Base-by-base conservation (phyloP, 2,329 filamentous ascomycete species). In the Alternaria conjuncta region DNA sequence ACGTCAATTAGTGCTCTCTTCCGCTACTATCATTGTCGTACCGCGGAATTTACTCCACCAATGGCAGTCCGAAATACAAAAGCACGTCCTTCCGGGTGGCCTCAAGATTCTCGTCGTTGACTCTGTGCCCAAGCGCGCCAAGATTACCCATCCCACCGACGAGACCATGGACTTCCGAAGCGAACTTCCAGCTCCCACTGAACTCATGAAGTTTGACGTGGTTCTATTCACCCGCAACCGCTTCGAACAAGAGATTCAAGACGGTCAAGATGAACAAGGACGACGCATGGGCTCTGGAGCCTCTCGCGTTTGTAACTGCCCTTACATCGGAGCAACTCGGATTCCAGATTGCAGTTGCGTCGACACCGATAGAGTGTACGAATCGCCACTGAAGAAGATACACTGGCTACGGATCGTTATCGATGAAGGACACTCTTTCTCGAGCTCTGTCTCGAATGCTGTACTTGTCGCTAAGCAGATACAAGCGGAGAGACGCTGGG, bases 391-490 rank as follows among this genome's bases (percentile, higher is more conserved):
- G 18, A 88, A 88, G 43, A 80, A 87, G 8, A 79, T 97, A 4
- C 93, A 93, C 70, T 97, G 95, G 86, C 90, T 97, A 71, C 87
- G 95, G 2, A 90, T 96, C 50, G 94, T 98, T 49, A 91, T 97
- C 18, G 95, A 98, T 68, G 95, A 97, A 83, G 95, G 95, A 0
- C 94, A 97, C 76, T 91, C 87, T 63, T 89, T 97, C 62, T 92
- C 93, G 0, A 90, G 92, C 41, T 87, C 87, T 1, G 86, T 80
- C 3, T 93, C 88, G 1, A 86, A 83, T 49, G 86, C 88, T 30
- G 83, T 87, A 6, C 76, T 84, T 15, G 82, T 89, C 9, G 81
- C 88, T 6, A 85, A 84, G 55, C 82, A 90, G 23, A 77, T 85
- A 5, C 79, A 75, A 41, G 82, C 93, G 15, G 90, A 93, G 50